These are phyloP conservation scores for Leishmania braziliensis DNA, from an alignment of 208 protist genomes.

Conservation along the genomic window DNA sequence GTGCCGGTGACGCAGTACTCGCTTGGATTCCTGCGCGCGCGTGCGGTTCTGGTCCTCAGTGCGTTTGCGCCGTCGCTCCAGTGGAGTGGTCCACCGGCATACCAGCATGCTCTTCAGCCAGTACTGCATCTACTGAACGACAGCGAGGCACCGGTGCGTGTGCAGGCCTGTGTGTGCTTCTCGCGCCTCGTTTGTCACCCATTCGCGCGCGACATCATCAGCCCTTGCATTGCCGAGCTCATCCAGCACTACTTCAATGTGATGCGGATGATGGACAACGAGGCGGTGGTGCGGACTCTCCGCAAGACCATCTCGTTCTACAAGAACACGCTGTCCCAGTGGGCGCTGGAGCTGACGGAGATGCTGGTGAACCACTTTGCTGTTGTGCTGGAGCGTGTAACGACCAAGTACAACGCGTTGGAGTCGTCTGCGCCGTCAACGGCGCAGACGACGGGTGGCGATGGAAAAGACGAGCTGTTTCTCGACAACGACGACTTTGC, in stretches of 20 bases:
- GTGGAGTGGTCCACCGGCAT: constrained; percentile 71
- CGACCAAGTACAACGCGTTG: constrained; percentile 51
- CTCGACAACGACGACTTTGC: constrained; percentile 60
- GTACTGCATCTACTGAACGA: constrained; percentile 87
- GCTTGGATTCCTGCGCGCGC: constrained; percentile 85
- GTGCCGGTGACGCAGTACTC: constrained; percentile 67
- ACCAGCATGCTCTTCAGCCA: constrained; percentile 53
- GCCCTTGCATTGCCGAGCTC: constrained; percentile 85
- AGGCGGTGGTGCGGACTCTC: constrained; percentile 88
- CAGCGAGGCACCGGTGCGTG: constrained; percentile 78
- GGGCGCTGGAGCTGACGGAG: constrained; percentile 79
- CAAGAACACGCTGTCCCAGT: constrained; percentile 83
- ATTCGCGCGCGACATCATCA: constrained; percentile 72
- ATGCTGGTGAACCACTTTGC: constrained; percentile 86
- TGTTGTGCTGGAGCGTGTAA: constrained; percentile 53
- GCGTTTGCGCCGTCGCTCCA: constrained; percentile 61
- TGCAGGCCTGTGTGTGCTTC: constrained; percentile 88
- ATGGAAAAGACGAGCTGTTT: constrained; percentile 1
- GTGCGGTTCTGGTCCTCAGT: constrained; percentile 78
- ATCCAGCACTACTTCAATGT: constrained; percentile 92
- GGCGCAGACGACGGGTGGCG: background rate
- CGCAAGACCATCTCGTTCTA: constrained; percentile 89
- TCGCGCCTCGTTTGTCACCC: constrained; percentile 78
- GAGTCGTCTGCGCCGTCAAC: constrained; percentile 19
- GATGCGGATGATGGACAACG: constrained; percentile 91